Base-by-base conservation (phyloP, 768 basidiomycete species). In the Pluteus cervinus region DNA sequence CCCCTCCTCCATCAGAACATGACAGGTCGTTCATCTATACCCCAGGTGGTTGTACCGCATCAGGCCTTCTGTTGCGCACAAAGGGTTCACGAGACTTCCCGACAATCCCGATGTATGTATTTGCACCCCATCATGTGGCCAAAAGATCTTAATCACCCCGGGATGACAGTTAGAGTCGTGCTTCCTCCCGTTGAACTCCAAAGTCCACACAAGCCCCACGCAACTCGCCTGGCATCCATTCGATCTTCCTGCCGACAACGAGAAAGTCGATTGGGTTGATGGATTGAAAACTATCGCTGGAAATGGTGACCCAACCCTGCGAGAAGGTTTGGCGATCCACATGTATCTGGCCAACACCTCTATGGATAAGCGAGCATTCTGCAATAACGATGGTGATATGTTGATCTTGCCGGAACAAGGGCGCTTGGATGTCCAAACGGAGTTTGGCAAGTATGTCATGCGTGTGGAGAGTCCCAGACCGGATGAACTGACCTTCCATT, bases 211-310 rank as follows among this genome's bases (percentile, higher is more conserved):
- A 43, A 75, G 72, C 44, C 73, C 80, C 2, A 79, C 78, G 4
- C 79, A 81, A 45, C 69, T 80, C 20, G 75, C 79, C 7, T 84
- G 79, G 79, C 64, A 66, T 42, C 79, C 79, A 0, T 75, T 81
- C 57, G 63, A 70, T 24, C 57, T 81, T 24, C 79, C 78, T 2
- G 33, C 63, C 1, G 53, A 52, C 24, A 52, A 52, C 3, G 43
- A 50, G 24, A 58, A 61, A 24, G 66, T 74, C 21, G 73, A 79
- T 49, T 82, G 79, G 41, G 61, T 78, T 11, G 62, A 73, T 15
- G 75, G 77, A 1, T 45, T 84, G 32, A 79, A 79, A 62, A 81
- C 80, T 2, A 46, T 82, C 12, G 73, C 71, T 9, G 79, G 79
- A 1, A 74, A 73, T 41, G 80, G 80, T 3, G 74, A 79, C 35